Evolutionary conservation across 495 filamentous ascomycete genomes (phyloP).

Genomic region (Staphylotrichum longicolle): DNA sequence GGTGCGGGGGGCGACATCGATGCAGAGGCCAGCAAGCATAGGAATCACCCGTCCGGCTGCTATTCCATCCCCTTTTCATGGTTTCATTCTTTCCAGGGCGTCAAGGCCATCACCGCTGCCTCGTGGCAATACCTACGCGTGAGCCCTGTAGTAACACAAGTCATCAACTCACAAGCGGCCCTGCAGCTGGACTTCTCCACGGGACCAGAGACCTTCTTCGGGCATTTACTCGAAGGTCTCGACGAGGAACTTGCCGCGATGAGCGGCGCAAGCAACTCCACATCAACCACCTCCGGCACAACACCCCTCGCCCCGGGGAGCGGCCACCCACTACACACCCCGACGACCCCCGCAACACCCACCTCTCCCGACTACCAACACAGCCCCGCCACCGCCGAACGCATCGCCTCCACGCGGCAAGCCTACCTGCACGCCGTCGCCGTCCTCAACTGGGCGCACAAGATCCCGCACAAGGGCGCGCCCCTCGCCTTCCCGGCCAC

Average conservation of each 20-base stretch:
- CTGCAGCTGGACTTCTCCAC: conserved; percentile 47
- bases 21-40: conserved; percentile 11
- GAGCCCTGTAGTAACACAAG: conserved; percentile 49
- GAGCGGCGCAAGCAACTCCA: conserved; percentile 8
- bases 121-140: conserved; percentile 53
- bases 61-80: conserved; percentile 53
- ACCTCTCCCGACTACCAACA: neutral
- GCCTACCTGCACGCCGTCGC: conserved; percentile 56
- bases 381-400: conserved; percentile 17
- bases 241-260: conserved; percentile 47
- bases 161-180: conserved; percentile 56
- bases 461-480: conserved; percentile 52
- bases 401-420: conserved; percentile 41
- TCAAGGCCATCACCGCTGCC: conserved; percentile 52
- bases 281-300: neutral
- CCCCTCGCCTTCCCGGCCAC: conserved; percentile 57
- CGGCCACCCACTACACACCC: neutral
- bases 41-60: conserved; percentile 22
- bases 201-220: conserved; percentile 47
- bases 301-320: neutral
- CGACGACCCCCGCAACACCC: neutral
- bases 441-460: conserved; percentile 58
- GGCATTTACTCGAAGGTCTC: conserved; percentile 49
- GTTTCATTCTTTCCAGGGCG: conserved; percentile 60
- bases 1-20: neutral